Evolutionary conservation across 192 early-diverging fungal genomes (phyloP).

Genomic region (Dimargaris xerosporica): DNA sequence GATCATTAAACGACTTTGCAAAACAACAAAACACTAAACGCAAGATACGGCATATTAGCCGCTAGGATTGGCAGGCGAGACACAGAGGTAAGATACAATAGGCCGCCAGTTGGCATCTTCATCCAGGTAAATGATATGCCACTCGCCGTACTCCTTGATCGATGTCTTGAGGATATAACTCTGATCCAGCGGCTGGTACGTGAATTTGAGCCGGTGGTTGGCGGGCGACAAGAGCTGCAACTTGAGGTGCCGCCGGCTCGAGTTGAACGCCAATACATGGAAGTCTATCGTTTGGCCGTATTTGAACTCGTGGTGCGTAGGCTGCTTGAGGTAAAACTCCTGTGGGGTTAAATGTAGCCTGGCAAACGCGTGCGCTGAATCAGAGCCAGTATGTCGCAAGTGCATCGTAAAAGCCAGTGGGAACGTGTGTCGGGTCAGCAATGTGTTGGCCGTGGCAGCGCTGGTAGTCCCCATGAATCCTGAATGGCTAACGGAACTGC

Average conservation of each 20-base stretch:
- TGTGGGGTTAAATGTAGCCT: conserved; percentile 25
- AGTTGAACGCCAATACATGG: conserved; percentile 27
- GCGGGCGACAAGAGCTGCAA: conserved; percentile 31
- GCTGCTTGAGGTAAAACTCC: conserved; percentile 35
- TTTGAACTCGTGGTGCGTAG: conserved; percentile 22
- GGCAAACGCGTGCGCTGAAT: conserved; percentile 24
- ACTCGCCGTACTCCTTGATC: conserved; percentile 34
- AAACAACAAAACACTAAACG: neutral
- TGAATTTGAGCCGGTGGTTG: conserved; percentile 31
- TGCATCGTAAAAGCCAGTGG: conserved; percentile 27
- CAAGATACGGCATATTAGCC: neutral
- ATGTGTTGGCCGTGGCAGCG: conserved; percentile 2
- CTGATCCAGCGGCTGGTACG: conserved; percentile 34
- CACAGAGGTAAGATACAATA: conserved; percentile 26
- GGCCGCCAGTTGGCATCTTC: conserved; percentile 33
- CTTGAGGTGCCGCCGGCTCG: conserved; percentile 28
- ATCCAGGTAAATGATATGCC: conserved; percentile 31
- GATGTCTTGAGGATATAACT: conserved; percentile 30
- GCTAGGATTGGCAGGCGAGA: neutral
- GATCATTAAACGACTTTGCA: no score
- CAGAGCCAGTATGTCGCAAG: conserved; percentile 22
- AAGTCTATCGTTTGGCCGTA: conserved; percentile 27
- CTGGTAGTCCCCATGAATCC: no score
- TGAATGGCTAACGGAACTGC: neutral
- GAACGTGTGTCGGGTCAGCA: conserved; percentile 24